Conservation (phyloP, 768 basidiomycete species). For the Sistotremastrum niveocremeum region DNA sequence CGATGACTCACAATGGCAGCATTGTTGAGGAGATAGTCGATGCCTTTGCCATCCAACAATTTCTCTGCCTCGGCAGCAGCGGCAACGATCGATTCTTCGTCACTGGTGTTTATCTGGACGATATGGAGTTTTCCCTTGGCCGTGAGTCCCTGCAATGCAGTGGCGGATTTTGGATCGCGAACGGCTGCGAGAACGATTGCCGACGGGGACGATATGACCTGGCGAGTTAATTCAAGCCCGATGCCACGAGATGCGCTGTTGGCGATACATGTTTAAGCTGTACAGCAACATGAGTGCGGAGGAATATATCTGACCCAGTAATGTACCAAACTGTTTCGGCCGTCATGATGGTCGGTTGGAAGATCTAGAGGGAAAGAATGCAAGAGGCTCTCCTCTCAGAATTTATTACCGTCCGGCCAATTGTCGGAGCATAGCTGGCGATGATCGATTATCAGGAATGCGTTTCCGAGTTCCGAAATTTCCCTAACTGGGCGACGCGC, state of each 20-base stretch:
- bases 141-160: conserved; percentile 6
- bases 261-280: no score
- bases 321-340: no score
- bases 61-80: conserved; percentile 13
- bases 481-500: not conserved
- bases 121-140: conserved; percentile 20
- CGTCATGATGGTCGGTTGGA: no score
- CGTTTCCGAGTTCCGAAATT: no score
- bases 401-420: no score
- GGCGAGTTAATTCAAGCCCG: conserved; percentile 8
- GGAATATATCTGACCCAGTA: no score
- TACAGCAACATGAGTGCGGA: no score
- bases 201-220: conserved; percentile 3
- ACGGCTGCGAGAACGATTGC: conserved; percentile 15
- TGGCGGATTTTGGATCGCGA: conserved; percentile 10
- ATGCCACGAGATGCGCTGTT: conserved; percentile 11
- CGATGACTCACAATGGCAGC: conserved; percentile 20
- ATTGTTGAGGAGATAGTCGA: conserved; percentile 29
- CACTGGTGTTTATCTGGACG: conserved; percentile 17
- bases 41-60: conserved; percentile 16
- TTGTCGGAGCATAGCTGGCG: no score
- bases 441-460: no score
- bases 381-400: no score
- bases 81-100: conserved; percentile 14
- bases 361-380: no score